Evolutionary conservation across 2,329 filamentous ascomycete species (phyloP), one percentile per base, ranked within the genome.

Genomic region (Scedosporium aurantiacum): DNA sequence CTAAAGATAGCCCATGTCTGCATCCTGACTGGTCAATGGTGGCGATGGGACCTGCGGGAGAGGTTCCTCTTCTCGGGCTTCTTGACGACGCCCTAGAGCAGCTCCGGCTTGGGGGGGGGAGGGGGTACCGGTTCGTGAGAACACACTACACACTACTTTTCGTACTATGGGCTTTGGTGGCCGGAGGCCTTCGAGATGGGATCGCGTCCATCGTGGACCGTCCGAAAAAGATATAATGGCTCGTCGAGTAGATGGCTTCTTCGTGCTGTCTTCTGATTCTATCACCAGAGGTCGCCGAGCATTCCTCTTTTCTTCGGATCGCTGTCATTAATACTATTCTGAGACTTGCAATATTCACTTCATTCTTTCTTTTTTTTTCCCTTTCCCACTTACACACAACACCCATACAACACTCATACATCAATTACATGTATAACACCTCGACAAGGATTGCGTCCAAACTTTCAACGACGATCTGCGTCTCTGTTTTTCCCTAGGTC

Each of bases 131-230:
- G n/a, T 25, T 58, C 5, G 37, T 43, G 21, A 47, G 12, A n/a
- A n/a, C 10, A 41, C 37, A 28, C 47, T 54, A 18, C 21, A n/a
- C n/a, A n/a, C n/a, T n/a, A n/a, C n/a, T n/a, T 21, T 54, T 25
- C 18, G n/a, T 23, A 54, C 18, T 54, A 27, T 25, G 12, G 18
- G 5, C 6, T 47, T 12, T 47, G 41, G 25, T 56, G 18, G 50
- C 59, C 21, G 59, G 59, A 60, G 59, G 59, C 59, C 59, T 60
- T 60, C 59, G 59, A 60, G 59, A 56, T 43, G 50, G 57, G 45
- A 60, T 54, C 58, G 23, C n/a, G 14, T 43, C 21, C 12, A 18
- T 28, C 32, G 50, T 23, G 14, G 27, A 56, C 23, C 21, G 14
- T 43, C 25, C 4, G 12, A 40, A 45, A 56, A 47, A 18, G 50